Evolutionary conservation across 1,284 basidiomycete genomes (phyloP), one percentile per base, ranked within the genome.

Genomic region (Ceratobasidium sp.): DNA sequence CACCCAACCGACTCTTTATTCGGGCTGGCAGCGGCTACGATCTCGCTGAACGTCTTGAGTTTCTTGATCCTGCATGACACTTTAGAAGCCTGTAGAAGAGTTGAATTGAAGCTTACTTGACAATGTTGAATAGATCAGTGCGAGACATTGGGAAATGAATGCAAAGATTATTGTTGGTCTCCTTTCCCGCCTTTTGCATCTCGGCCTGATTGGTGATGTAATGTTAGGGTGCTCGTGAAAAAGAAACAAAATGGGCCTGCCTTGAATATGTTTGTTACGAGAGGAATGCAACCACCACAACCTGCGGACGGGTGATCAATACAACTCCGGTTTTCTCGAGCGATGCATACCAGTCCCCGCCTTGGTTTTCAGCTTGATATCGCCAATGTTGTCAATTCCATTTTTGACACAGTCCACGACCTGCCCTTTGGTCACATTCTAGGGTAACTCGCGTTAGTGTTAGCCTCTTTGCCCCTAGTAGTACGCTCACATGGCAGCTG

Each of bases 211-310:
- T 28, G 48, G 61, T 61, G 43, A 39, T 75, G 74, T 57, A 83
- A 83, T 34, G 48, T 77, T 48, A 28, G 41, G 10, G 52, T 34
- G 23, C 30, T 10, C 10, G 26, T 14, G 26, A n/a, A 21, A 12
- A 8, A 39, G 26, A 58, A 45, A 21, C 26, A 32, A 14, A 57
- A 36, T 12, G 43, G 26, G 46, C 73, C 23, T 12, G 73, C 74
- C 77, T 88, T 85, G 81, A 88, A 87, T 75, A 89, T 86, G 65
- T 81, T 82, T 14, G 84, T 86, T 16, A 84, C 82, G 50, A 89
- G 80, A 0, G 87, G 87, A 55, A 88, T 83, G 75, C 91, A 92
- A 53, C 91, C 91, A 67, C 91, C 90, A 75, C 91, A 93, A 4
- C 89, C 71, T 67, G 46, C 46, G n/a, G 71, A 21, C 28, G 32